Conservation (phyloP, 306 rosid species). For the Fagus sylvatica region DNA sequence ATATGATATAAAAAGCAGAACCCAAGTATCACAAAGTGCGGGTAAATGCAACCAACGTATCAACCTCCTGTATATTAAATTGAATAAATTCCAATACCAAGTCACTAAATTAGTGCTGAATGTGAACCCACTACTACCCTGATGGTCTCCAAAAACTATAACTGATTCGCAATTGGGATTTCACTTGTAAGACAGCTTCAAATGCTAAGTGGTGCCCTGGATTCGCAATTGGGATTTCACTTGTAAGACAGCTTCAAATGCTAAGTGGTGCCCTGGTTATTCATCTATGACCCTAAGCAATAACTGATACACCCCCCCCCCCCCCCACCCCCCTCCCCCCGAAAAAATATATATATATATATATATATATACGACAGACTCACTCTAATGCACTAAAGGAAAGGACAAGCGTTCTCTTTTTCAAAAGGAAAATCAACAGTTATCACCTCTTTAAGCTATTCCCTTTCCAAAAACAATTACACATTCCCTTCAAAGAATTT, state of each 20-base stretch:
- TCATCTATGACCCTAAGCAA: constrained; percentile 11
- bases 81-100: constrained; percentile 14
- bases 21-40: background rate
- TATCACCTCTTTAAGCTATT: background rate
- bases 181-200: constrained; percentile 14
- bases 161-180: background rate
- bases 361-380: background rate
- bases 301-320: background rate
- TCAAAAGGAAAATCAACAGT: background rate
- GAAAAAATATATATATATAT: too few species aligned
- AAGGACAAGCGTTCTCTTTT: too few species aligned
- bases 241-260: constrained; percentile 13
- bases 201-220: constrained; percentile 1
- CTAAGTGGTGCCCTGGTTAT: constrained; percentile 1
- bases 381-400: background rate
- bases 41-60: background rate
- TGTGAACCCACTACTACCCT: constrained; percentile 14
- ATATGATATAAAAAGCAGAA: background rate
- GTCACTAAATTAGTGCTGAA: constrained; percentile 4
- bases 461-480: background rate
- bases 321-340: too few species aligned
- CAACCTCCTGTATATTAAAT: background rate
- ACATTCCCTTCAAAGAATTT: background rate
- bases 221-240: background rate
- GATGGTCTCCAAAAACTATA: constrained; percentile 20